Evolutionary conservation across 352 stramenopile species (phyloP).

Genomic region (Phytophthora colocasiae): DNA sequence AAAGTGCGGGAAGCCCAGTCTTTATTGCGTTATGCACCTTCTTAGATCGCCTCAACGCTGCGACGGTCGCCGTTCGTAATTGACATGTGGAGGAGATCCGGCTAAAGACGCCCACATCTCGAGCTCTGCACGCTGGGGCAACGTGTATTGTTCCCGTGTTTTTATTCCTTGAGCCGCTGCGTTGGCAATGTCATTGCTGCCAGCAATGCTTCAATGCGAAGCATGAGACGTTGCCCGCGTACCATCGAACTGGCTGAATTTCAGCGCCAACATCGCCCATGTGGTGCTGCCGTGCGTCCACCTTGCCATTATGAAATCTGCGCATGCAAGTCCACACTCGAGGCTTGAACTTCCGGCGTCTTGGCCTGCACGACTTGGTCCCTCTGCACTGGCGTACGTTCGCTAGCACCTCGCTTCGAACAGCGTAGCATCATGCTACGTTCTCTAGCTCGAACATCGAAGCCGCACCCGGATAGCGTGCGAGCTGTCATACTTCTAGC

Average conservation of each 20-base stretch:
- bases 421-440: conserved; percentile 12
- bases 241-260: conserved; percentile 14
- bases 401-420: conserved; percentile 23
- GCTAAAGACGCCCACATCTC: conserved; percentile 5
- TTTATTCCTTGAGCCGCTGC: conserved; percentile 11
- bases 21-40: conserved; percentile 15
- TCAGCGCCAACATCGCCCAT: conserved; percentile 2
- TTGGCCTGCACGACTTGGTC: conserved; percentile 1
- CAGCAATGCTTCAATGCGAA: conserved; percentile 9
- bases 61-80: conserved; percentile 37
- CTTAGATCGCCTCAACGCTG: conserved; percentile 22
- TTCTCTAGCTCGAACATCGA: conserved; percentile 14
- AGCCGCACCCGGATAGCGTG: background rate
- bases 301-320: conserved; percentile 1
- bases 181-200: background rate
- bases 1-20: conserved; percentile 28
- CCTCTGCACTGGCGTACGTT: conserved; percentile 8
- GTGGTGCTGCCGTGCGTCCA: conserved; percentile 15
- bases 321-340: background rate
- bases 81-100: conserved; percentile 20
- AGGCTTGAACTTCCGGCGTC: conserved; percentile 17
- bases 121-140: conserved; percentile 24
- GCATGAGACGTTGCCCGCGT: conserved; percentile 15
- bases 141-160: conserved; percentile 1
- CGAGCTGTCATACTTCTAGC: too few species aligned